phyloP scores from a whole-genome alignment of 2,329 filamentous ascomycete species.

The Aspergillus ochraceus region DNA sequence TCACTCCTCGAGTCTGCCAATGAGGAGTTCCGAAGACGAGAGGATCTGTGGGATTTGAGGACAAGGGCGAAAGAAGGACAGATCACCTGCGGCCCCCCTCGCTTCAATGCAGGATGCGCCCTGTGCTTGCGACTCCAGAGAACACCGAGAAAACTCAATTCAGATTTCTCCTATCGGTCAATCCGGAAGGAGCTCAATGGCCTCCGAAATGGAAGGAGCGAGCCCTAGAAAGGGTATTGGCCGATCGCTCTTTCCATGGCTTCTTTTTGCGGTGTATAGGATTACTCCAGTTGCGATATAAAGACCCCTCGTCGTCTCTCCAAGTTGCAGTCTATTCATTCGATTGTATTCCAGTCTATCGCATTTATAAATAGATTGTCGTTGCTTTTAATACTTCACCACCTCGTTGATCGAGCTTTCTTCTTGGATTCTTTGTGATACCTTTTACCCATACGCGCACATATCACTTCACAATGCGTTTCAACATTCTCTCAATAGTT shows the following conservation, averaged over 20 bases:
- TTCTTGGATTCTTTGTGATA: slow-evolving; percentile 5
- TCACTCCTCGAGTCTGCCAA: background rate
- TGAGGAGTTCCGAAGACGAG: background rate
- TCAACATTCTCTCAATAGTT: slow-evolving; percentile 23
- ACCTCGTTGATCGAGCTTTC: background rate
- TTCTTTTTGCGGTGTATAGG: slow-evolving; percentile 7
- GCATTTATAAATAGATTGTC: background rate
- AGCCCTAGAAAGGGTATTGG: background rate
- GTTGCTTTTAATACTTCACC: background rate
- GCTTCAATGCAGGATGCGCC: slow-evolving; percentile 8
- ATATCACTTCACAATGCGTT: slow-evolving; percentile 28
- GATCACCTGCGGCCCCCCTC: slow-evolving; percentile 16
- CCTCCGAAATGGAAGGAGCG: slow-evolving; percentile 1
- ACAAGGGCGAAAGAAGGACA: slow-evolving; percentile 4
- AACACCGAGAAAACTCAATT: slow-evolving; percentile 9
- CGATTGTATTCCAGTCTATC: background rate
- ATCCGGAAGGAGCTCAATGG: background rate
- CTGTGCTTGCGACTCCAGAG: slow-evolving; percentile 3
- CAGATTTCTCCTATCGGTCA: slow-evolving; percentile 7
- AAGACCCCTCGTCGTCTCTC: background rate
- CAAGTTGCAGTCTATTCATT: slow-evolving; percentile 1
- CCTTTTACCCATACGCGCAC: background rate
- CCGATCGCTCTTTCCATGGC: background rate
- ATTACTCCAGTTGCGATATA: slow-evolving; percentile 5
- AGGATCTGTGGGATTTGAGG: background rate